Conservation (phyloP, 129 eudicot genomes). For the Artemisia annua region DNA sequence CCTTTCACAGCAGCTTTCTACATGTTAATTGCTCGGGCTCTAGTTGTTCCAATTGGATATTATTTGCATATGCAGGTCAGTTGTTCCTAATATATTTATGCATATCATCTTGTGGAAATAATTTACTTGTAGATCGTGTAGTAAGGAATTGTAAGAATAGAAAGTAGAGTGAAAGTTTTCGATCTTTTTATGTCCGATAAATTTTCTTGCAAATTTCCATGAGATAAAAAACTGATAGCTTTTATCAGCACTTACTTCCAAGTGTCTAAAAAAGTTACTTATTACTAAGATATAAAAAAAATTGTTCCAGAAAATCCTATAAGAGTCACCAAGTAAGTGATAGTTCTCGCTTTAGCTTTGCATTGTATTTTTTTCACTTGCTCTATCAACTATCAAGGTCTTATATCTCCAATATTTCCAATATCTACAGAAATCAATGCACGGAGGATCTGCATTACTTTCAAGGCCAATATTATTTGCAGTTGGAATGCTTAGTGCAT, state of each 20-base stretch:
- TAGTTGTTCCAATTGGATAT: slow-evolving; percentile 27
- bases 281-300: too few species aligned
- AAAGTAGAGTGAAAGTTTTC: too few species aligned
- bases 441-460: slow-evolving; percentile 19
- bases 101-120: neutral
- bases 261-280: too few species aligned
- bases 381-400: neutral
- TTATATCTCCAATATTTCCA: neutral
- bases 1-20: slow-evolving; percentile 34
- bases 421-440: slow-evolving; percentile 6
- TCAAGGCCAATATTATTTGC: slow-evolving; percentile 28
- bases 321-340: too few species aligned
- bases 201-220: too few species aligned
- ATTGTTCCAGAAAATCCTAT: too few species aligned
- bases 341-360: too few species aligned
- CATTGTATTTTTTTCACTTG: neutral
- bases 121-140: neutral
- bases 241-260: too few species aligned
- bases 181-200: too few species aligned
- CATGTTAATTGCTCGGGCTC: slow-evolving; percentile 26
- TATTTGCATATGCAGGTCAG: slow-evolving; percentile 35
- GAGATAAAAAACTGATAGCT: too few species aligned
- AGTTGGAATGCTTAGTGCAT: slow-evolving; percentile 25
- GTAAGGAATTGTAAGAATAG: too few species aligned
- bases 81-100: neutral